Evolutionary conservation across 2,329 filamentous ascomycete species (phyloP).

Genomic region (Monascus ruber): DNA sequence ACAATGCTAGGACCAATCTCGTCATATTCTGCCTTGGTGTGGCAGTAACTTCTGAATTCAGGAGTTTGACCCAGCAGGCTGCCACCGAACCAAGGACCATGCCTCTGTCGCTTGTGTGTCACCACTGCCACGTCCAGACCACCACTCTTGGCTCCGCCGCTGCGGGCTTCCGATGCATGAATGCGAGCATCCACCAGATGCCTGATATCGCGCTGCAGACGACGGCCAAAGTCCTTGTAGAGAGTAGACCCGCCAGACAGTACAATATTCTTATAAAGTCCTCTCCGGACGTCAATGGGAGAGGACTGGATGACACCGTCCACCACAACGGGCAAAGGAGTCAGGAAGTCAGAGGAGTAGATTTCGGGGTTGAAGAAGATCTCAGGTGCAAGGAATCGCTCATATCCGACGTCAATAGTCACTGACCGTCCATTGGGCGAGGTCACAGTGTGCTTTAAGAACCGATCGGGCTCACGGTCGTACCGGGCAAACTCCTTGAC

Average conservation of each 20-base stretch:
- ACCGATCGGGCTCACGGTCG: constrained; percentile 82
- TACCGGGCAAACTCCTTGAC: constrained; percentile 96
- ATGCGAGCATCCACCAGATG: constrained; percentile 91
- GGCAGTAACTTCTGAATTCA: constrained; percentile 97
- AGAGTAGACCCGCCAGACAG: constrained; percentile 92
- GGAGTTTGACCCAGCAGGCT: constrained; percentile 93
- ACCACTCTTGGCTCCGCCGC: constrained; percentile 83
- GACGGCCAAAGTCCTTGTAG: constrained; percentile 95
- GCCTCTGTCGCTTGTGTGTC: constrained; percentile 90
- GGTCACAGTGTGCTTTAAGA: constrained; percentile 78
- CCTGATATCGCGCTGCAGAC: constrained; percentile 93
- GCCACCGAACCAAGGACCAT: constrained; percentile 97
- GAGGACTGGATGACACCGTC: constrained; percentile 96
- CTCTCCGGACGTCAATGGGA: constrained; percentile 91
- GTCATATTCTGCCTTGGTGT: constrained; percentile 82
- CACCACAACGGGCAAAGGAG: constrained; percentile 84
- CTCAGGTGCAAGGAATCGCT: constrained; percentile 93
- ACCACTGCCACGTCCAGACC: constrained; percentile 96
- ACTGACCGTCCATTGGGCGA: constrained; percentile 77
- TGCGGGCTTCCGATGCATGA: constrained; percentile 78
- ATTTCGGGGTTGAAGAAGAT: constrained; percentile 99
- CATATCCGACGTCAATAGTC: constrained; percentile 87
- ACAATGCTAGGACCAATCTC: constrained; percentile 95
- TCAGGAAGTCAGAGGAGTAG: constrained; percentile 97
- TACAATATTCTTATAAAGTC: constrained; percentile 99